Evolutionary conservation across 2,329 filamentous ascomycete genomes (phyloP), one percentile per base, ranked within the genome.

Genomic region (Penicillium nordicum): DNA sequence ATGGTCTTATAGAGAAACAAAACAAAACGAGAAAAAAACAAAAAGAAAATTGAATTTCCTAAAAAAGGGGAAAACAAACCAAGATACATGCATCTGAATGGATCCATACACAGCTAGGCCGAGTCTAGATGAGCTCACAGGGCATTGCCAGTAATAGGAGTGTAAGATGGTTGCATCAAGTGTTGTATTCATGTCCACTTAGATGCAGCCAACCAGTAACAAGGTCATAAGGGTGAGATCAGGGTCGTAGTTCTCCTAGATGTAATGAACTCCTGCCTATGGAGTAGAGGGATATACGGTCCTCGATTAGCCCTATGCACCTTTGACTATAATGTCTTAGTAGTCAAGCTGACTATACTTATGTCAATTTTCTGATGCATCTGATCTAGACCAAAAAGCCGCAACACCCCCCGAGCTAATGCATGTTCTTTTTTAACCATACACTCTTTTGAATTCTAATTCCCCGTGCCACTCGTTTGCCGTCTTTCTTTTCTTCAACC

Each of bases 121-220:
- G 14, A 44, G 52, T 38, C 50, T 37, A 18, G 53, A 57, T 58
- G 47, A 41, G 40, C 25, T 57, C 57, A 49, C 50, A 57, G 52
- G 38, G 21, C 50, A 60, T 57, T 30, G 37, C 36, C 37, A 59
- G 57, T 50, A 58, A 55, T 46, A 37, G 43, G 29, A 55, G 60
- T 58, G 58, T 65, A 63, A 57, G 50, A 63, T 50, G 45, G 58
- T 55, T 61, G 61, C 63, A 61, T 66, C 43, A 47, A 54, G 18
- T 30, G 29, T 32, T 53, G 29, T 44, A 41, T 42, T 12, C 25
- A 51, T 50, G 50, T 44, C 62, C 63, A 63, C 63, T 63, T 27
- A 11, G 41, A 56, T 66, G 63, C 63, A 65, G 61, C 53, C 52
- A 58, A 42, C 61, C 53, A 58, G 49, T 57, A 44, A 50, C 30